Evolutionary conservation across 768 basidiomycete species (phyloP), one percentile per base, ranked within the genome.

Genomic region (Suillus bovinus): DNA sequence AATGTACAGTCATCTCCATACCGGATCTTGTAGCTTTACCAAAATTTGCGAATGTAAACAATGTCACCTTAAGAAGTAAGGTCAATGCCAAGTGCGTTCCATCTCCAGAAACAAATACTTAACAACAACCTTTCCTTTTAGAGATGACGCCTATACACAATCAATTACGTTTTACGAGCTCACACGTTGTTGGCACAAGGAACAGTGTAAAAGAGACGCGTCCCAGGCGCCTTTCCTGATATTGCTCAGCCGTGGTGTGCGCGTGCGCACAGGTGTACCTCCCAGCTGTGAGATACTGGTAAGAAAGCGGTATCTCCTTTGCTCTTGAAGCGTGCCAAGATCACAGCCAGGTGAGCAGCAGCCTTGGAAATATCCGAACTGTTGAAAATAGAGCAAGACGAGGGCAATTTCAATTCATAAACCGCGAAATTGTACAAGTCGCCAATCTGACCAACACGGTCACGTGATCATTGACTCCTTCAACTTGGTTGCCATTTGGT

Each of bases 101-200:
- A n/a, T n/a, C n/a, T n/a, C n/a, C n/a, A n/a, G n/a, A n/a, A n/a
- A n/a, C n/a, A n/a, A n/a, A n/a, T n/a, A n/a, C n/a, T n/a, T n/a
- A n/a, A n/a, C n/a, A n/a, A n/a, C n/a, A n/a, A n/a, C n/a, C n/a
- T n/a, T n/a, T n/a, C n/a, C n/a, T n/a, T n/a, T n/a, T n/a, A n/a
- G n/a, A n/a, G n/a, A n/a, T n/a, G n/a, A n/a, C n/a, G n/a, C n/a
- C n/a, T n/a, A n/a, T n/a, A n/a, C n/a, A n/a, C n/a, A n/a, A n/a
- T n/a, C n/a, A n/a, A n/a, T n/a, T n/a, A n/a, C n/a, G n/a, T n/a
- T n/a, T n/a, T n/a, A n/a, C n/a, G n/a, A n/a, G n/a, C n/a, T n/a
- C n/a, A 93, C 80, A n/a, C 90, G 83, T n/a, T 91, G 82, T 68
- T 90, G 89, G 69, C 91, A 93, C 20, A 93, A 78, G 11, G 76